Evolutionary conservation across 768 basidiomycete genomes (phyloP).

Genomic region (Trametes meyenii): DNA sequence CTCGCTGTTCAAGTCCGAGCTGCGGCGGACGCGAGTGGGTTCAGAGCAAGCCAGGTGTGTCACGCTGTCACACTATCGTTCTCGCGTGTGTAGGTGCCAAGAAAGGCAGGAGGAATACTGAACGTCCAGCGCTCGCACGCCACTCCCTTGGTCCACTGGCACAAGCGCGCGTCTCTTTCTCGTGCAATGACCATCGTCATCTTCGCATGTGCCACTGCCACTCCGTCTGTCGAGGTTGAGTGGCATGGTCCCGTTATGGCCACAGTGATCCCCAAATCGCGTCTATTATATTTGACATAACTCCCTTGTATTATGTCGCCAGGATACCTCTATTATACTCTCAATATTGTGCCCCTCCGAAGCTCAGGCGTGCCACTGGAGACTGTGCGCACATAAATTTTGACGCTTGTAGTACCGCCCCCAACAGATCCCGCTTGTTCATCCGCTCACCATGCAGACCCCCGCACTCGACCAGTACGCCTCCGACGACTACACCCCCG

Average conservation of each 20-base stretch:
- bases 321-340: neutral
- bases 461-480: no score
- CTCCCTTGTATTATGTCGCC: neutral
- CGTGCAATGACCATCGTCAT: neutral
- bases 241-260: neutral
- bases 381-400: neutral
- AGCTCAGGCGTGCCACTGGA: no score
- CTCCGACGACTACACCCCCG: conserved; percentile 2
- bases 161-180: neutral
- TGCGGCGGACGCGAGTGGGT: no score
- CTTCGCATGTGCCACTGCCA: no score
- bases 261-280: no score
- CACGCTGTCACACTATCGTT: neutral
- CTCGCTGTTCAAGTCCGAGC: no score
- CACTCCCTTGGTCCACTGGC: neutral
- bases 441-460: neutral
- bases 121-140: neutral
- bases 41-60: neutral
- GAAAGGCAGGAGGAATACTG: conserved; percentile 13
- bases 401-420: neutral
- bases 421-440: neutral
- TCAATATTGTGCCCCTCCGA: neutral
- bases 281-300: no score
- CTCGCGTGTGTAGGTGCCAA: neutral
- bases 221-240: neutral